Conservation (phyloP, 345 rosid species). For the Conringia planisiliqua region DNA sequence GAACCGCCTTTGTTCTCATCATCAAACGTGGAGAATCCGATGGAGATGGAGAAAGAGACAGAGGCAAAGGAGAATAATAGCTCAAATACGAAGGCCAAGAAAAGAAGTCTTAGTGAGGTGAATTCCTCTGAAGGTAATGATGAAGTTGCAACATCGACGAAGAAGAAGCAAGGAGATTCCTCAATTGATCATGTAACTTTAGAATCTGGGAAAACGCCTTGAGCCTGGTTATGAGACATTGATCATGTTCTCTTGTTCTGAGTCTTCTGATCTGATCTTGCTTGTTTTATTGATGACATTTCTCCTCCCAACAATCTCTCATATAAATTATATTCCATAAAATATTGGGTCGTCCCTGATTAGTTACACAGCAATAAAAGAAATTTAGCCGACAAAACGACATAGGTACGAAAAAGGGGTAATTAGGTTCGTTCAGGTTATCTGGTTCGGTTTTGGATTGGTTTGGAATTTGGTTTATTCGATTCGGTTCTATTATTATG, state of each 20-base stretch:
- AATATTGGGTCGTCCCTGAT: not conserved
- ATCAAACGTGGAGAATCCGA: constrained; percentile 35
- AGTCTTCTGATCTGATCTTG: not conserved
- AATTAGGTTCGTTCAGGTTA: no score
- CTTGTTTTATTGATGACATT: not conserved
- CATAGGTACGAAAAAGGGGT: no score
- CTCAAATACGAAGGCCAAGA: constrained; percentile 49
- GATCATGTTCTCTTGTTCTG: not conserved
- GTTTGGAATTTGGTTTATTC: no score
- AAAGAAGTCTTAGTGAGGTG: constrained; percentile 52
- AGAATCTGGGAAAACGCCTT: constrained; percentile 14
- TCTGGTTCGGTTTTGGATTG: no score
- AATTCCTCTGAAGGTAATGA: constrained; percentile 34
- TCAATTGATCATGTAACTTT: not conserved
- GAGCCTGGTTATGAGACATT: constrained; percentile 8
- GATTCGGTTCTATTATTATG: no score
- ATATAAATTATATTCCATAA: not conserved
- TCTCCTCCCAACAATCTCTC: not conserved
- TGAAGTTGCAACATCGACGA: constrained; percentile 39
- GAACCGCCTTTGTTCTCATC: constrained; percentile 72
- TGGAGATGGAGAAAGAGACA: constrained; percentile 39
- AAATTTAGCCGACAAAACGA: no score
- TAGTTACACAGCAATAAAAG: not conserved
- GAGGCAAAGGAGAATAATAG: constrained; percentile 35
- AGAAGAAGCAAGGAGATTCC: constrained; percentile 26